These are phyloP conservation scores for Colletotrichum tropicale DNA, from an alignment of 2,329 filamentous ascomycete genomes.

Conservation along the genomic window DNA sequence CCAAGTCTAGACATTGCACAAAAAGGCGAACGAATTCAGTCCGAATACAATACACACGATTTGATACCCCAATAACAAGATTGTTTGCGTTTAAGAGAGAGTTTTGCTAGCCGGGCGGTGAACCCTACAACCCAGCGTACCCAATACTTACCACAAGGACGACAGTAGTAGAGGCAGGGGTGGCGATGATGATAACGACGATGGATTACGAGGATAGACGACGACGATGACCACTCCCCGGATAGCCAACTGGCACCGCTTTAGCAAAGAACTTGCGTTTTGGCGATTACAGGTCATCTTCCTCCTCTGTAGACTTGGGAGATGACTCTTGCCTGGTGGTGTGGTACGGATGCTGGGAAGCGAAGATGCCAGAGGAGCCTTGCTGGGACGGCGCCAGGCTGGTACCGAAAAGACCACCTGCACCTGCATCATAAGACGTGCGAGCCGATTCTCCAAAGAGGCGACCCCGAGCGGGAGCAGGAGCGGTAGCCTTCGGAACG, in stretches of 20 bases:
- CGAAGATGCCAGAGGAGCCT: neutral
- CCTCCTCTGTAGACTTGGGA: neutral
- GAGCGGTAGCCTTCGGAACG: accelerated
- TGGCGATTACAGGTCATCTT: neutral
- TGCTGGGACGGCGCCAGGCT: neutral
- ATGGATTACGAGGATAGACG: too few species aligned
- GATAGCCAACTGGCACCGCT: too few species aligned
- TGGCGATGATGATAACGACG: accelerated
- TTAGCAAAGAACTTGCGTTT: neutral
- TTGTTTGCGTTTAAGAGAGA: neutral
- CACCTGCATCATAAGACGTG: accelerated
- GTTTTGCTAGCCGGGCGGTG: too few species aligned
- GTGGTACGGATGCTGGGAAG: accelerated
- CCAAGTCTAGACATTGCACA: neutral
- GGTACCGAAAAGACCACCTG: neutral
- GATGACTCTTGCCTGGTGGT: accelerated
- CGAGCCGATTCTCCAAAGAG: accelerated
- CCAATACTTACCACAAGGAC: too few species aligned
- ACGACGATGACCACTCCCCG: too few species aligned
- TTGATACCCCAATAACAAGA: conserved; percentile 11
- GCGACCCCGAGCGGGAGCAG: accelerated
- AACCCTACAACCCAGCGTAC: too few species aligned
- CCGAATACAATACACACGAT: conserved; percentile 7
- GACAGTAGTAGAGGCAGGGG: too few species aligned
- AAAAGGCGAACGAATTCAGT: neutral